Base-by-base conservation (phyloP, 2,329 filamentous ascomycete genomes). In the Aspergillus arachidicola region DNA sequence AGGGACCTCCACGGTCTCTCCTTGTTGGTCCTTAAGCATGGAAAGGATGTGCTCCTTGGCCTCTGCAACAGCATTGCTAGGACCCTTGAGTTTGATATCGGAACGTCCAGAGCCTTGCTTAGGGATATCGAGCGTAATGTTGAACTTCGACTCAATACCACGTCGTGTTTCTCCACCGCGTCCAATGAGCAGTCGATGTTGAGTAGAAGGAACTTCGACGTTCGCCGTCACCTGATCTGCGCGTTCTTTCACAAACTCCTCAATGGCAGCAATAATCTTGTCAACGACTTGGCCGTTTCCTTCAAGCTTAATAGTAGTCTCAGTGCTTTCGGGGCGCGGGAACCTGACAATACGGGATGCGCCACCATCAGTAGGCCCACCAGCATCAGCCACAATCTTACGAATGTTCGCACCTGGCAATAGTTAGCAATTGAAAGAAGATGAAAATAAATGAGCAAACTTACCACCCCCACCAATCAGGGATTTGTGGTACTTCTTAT, bases 271-370 rank as follows among this genome's bases (percentile, higher is more conserved):
- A 72, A 94, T 84, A 70, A 99, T 96, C 80, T 92, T 96, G 71
- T 97, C 91, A 2, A 98, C 94, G 28, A 99, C 84, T 45, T 89
- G 88, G 66, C 87, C 89, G 55, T 91, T 90, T 34, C 95, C 95
- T 79, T 97, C 94, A 6, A 99, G 84, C 75, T 91, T 94, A 79
- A 99, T 97, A 30, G 86, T 86, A 73, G 91, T 92, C 51, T 91
- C 93, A 64, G 91, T 89, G 58, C 90, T 87, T 62, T 96, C 94
- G 68, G 92, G 89, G 76, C 94, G 93, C 62, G 95, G 95, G 84
- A 99, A 98, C 77, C 94, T 93, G 64, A 99, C 93, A 72, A 94
- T 93, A 66, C 94, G 91, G 58, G 93, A 92, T 71, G 95, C 90
- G 46, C 91, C 89, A 66, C 90, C 87, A 74, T 97, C 94, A 70